phyloP scores from a whole-genome alignment of 305 asterid species.

The Fraxinus angustifolia region DNA sequence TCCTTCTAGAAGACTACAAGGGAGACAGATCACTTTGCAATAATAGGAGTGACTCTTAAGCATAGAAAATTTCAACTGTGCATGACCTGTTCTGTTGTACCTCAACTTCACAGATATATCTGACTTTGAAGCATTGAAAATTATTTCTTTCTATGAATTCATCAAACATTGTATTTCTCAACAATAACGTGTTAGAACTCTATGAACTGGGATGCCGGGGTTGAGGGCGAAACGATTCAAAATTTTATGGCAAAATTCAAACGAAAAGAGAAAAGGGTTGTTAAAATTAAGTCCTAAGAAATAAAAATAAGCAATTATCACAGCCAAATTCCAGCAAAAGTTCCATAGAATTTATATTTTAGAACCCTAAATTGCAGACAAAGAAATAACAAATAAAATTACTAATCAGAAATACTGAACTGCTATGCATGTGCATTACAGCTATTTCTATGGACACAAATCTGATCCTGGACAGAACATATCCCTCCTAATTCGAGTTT shows the following conservation, averaged over 20 bases:
- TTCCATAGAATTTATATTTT: neutral
- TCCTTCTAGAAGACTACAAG: neutral
- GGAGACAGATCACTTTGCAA: neutral
- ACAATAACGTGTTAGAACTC: neutral
- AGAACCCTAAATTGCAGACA: conserved; percentile 24
- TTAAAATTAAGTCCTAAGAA: neutral
- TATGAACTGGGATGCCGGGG: neutral
- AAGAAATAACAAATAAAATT: conserved; percentile 18
- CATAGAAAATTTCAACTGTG: neutral
- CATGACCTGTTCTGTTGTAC: neutral
- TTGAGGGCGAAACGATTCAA: neutral
- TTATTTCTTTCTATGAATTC: neutral
- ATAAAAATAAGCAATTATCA: neutral
- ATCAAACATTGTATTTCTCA: neutral
- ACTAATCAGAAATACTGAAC: neutral
- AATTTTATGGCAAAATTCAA: neutral
- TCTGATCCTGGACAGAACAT: conserved; percentile 33
- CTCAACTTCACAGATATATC: neutral
- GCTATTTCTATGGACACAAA: conserved; percentile 24
- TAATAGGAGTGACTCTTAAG: too few relatives aligned
- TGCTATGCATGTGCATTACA: conserved; percentile 25
- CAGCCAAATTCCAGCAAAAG: neutral
- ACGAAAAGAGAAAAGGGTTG: neutral
- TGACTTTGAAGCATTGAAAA: neutral
- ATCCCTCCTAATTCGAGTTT: conserved; percentile 36